Evolutionary conservation across 2,329 filamentous ascomycete genomes (phyloP), one percentile per base, ranked within the genome.

Genomic region (Iodosphaeria phyllophila): DNA sequence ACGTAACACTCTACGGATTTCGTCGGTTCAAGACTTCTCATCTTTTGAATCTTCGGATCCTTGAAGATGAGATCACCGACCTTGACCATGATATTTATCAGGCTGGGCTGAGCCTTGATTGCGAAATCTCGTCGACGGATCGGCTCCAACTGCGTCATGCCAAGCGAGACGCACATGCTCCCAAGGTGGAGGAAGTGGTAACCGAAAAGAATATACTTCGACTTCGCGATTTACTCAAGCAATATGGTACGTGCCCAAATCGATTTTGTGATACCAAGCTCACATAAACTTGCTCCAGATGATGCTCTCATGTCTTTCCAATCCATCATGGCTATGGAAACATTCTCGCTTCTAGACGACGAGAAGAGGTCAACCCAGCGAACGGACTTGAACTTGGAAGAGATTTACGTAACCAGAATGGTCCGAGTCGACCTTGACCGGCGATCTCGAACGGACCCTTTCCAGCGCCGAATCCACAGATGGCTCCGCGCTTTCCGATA

Each of bases 331-430:
- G 21, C 33, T 0, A 37, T 43, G 37, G 37, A 43, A 16, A 35
- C 34, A n/a, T 29, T 36, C 16, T 37, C 35, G 4, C 30, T 35
- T 13, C 18, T 33, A 4, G 32, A 40, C 23, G 25, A 28, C 13
- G 30, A 31, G 20, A 32, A 30, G 15, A 26, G 31, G 12, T 31
- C 26, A 9, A 35, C 20, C 13, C 19, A 33, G 5, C 31, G 35
- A 18, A 34, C 36, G 8, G 39, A 44, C 20, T 33, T 44, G 13
- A 42, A 31, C 8, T 28, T 43, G 9, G 32, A 37, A 22, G 42
- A 49, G 31, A 37, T 34, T 16, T 45, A 47, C 27, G 43, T 47
- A 15, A 48, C 44, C 7, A 36, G 45, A 23, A 32, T 49, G 9
- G 25, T 49, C n/a, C 32, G 46, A 24, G 33, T 43, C 6, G 45